Evolutionary conservation across 768 basidiomycete genomes (phyloP), one percentile per base, ranked within the genome.

Genomic region (Amanita exitialis): DNA sequence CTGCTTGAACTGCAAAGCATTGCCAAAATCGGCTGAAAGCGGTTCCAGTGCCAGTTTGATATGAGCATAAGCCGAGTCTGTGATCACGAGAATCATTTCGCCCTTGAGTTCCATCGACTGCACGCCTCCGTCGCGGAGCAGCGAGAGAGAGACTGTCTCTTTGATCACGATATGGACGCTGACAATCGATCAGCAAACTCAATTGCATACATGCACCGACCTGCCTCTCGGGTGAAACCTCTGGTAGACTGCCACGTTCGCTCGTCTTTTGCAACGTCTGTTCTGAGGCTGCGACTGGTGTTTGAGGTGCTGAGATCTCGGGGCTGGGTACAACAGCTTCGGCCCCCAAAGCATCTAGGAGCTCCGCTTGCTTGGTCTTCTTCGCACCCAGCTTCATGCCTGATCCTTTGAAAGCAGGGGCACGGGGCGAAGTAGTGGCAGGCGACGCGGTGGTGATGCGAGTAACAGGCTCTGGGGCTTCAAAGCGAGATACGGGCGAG

Each of bases 331-430:
- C 71, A 44, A 45, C 50, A 8, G 52, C 61, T 49, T 89, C 88
- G 1, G 84, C 85, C 8, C 93, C 94, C 7, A 98, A 74, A 1
- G 90, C 88, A 61, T 93, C 90, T 36, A 94, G 65, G 18, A 96
- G 65, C 55, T 95, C 94, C 4, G 87, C 83, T 62, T 95, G 89
- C 60, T 85, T 88, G 25, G 83, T 84, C 69, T 90, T 94, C 70
- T 95, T 97, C 59, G 79, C 78, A 30, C 95, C 94, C 12, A 99
- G 78, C 60, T 98, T 97, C 95, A 99, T 97, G 21, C 95, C 95
- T 8, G 82, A 77, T 38, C 86, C 81, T 71, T 95, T 96, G 82
- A 98, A 98, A 4, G 88, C 79, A 10, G 91, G 87, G 2, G 78
- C 60, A 37, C 83, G 80, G n/a, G 78, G 58, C 0, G 73, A 60